phyloP scores from a whole-genome alignment of 1,139 yeast genomes.

The Pneumocystis jirovecii region DNA sequence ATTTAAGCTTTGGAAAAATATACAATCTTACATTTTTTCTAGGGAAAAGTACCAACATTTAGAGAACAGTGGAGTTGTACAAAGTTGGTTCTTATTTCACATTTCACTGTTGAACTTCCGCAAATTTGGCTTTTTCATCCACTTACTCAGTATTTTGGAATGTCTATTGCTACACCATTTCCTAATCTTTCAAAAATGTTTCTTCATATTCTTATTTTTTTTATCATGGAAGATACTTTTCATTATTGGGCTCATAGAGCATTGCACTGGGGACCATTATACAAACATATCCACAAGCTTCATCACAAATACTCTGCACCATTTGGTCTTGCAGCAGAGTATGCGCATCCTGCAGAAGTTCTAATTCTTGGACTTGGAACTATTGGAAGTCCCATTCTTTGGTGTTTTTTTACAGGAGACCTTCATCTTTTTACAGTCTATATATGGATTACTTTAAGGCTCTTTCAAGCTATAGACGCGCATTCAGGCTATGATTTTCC shows the following conservation, averaged over 20 bases:
- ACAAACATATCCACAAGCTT: slow-evolving; percentile 84
- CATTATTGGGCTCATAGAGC: slow-evolving; percentile 89
- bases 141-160: slow-evolving; percentile 60
- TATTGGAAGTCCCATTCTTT: slow-evolving; percentile 75
- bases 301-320: slow-evolving; percentile 97
- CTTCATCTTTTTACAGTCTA: slow-evolving; percentile 75
- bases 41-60: slow-evolving; percentile 52
- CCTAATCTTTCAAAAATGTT: slow-evolving; percentile 46
- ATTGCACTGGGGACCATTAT: slow-evolving; percentile 71
- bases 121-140: slow-evolving; percentile 97
- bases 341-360: slow-evolving; percentile 90
- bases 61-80: slow-evolving; percentile 87
- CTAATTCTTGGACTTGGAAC: slow-evolving; percentile 85
- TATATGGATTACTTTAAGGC: slow-evolving; percentile 73
- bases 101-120: slow-evolving; percentile 78
- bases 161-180: slow-evolving; percentile 67
- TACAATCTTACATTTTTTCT: background rate
- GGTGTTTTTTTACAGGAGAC: slow-evolving; percentile 46
- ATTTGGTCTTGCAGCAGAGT: slow-evolving; percentile 89
- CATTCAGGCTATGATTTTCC: slow-evolving; percentile 97
- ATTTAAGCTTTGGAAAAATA: background rate
- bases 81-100: slow-evolving; percentile 67
- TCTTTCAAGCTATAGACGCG: slow-evolving; percentile 89
- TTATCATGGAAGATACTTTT: slow-evolving; percentile 83
- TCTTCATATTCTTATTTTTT: slow-evolving; percentile 56